Base-by-base conservation (phyloP, 164 flowering plant species). In the Macadamia tetraphylla region DNA sequence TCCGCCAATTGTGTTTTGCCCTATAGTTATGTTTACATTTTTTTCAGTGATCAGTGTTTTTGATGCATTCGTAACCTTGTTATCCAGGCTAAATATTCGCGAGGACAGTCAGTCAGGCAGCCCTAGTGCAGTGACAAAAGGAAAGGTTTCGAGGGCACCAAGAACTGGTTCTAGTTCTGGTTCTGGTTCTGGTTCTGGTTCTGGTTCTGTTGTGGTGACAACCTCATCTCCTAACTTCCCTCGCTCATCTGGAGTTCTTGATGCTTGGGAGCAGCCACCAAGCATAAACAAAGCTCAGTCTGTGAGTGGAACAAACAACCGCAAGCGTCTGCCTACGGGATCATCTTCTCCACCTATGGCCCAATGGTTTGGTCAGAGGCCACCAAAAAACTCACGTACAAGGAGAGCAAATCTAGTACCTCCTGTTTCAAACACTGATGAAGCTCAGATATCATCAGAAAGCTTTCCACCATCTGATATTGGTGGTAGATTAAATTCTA, bases 341-440 rank as follows among this genome's bases (percentile, higher is more conserved):
- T 85, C 98, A 56, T 79, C 95, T n/a, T 89, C 95, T 64, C 87
- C 86, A 9, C 86, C 92, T 12, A 82, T 93, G 77, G 81, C 95
- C 64, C 91, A 90, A 67, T 90, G 97, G 97, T 94, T 65, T 78
- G 91, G 94, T 69, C 96, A 91, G 79, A 81, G 97, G 71, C 85
- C 85, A 52, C 94, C 85, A 62, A 91, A 91, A 75, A 90, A 72
- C 1, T 84, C 92, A 46, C 91, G 98, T 31, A 83, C 84, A 2
- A 79, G 95, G 75, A 87, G 98, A 81, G 73, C 94, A 51, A 89
- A 86, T 80, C 75, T 91, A 62, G 83, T 89, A 7, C 79, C 93
- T 67, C 96, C 94, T 32, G 86, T 86, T 56, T 83, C 92, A 71
- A 84, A 81, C 73, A 79, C 76, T 70, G 97, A 91, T 70, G 94